Conservation (phyloP, 2,329 filamentous ascomycete genomes). For the Hymenoscyphus salicellus region DNA sequence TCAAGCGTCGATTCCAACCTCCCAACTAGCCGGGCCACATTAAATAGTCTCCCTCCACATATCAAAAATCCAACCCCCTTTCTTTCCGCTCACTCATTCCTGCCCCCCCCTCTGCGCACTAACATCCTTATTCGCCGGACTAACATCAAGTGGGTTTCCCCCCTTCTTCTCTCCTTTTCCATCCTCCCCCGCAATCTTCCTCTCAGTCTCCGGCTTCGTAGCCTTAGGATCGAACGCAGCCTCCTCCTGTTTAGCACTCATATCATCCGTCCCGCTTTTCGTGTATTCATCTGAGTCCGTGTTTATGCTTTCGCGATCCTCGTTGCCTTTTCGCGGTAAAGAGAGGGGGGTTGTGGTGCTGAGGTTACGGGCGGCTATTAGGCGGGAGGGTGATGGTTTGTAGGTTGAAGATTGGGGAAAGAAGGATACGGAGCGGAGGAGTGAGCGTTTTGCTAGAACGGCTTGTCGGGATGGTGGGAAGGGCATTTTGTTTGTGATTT, state of each 20-base stretch:
- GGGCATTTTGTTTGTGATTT: constrained; percentile 5
- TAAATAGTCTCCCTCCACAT: too few species aligned
- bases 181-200: constrained; percentile 40
- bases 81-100: constrained; percentile 41
- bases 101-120: constrained; percentile 46
- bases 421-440: constrained; percentile 5
- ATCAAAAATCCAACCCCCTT: constrained; percentile 22
- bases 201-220: constrained; percentile 64
- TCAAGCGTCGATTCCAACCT: too few species aligned
- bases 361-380: neutral
- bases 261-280: constrained; percentile 62
- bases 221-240: constrained; percentile 67
- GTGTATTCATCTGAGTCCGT: constrained; percentile 65
- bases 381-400: neutral
- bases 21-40: too few species aligned
- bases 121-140: constrained; percentile 58
- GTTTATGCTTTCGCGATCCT: constrained; percentile 61
- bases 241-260: constrained; percentile 51
- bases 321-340: constrained; percentile 43
- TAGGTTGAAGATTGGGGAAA: constrained; percentile 39
- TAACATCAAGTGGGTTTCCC: constrained; percentile 55
- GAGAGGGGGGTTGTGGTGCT: neutral
- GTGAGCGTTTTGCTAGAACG: constrained; percentile 6
- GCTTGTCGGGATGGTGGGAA: constrained; percentile 8
- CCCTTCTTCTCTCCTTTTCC: constrained; percentile 30